Conservation (phyloP, 441 rosid genomes). For the Euphorbia corollata region DNA sequence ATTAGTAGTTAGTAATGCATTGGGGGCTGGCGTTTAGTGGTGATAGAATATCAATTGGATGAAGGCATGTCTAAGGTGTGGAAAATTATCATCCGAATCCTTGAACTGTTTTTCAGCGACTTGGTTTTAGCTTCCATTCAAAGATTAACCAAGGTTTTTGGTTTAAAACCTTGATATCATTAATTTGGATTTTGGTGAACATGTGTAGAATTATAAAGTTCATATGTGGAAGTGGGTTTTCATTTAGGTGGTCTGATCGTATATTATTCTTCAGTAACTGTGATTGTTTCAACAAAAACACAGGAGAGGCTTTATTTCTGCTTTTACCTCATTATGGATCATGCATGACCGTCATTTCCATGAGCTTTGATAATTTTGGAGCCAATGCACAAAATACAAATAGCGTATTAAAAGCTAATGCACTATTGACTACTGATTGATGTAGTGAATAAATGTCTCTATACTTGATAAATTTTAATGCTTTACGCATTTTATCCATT, state of each 20-base stretch:
- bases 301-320: not conserved
- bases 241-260: not conserved
- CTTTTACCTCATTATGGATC: not conserved
- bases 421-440: not conserved
- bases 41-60: not conserved
- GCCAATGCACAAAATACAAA: not conserved
- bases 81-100: not conserved
- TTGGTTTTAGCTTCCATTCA: not conserved
- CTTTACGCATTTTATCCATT: not conserved
- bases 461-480: too few relatives aligned
- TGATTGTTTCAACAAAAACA: too few relatives aligned
- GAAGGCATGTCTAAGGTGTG: not conserved
- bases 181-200: not conserved
- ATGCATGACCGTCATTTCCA: not conserved
- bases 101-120: not conserved
- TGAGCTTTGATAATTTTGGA: not conserved
- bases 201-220: not conserved
- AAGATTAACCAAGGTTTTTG: not conserved
- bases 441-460: not conserved
- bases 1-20: not conserved
- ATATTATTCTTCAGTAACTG: not conserved
- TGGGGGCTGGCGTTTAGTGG: not conserved
- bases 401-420: not conserved
- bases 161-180: not conserved
- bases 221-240: not conserved